A percentile compares a stretch with the other conserved stretches of the same genome.
Evolutionary conservation across 2,329 filamentous ascomycete genomes (phyloP).

Genomic region (Diplodia scrobiculata): DNA sequence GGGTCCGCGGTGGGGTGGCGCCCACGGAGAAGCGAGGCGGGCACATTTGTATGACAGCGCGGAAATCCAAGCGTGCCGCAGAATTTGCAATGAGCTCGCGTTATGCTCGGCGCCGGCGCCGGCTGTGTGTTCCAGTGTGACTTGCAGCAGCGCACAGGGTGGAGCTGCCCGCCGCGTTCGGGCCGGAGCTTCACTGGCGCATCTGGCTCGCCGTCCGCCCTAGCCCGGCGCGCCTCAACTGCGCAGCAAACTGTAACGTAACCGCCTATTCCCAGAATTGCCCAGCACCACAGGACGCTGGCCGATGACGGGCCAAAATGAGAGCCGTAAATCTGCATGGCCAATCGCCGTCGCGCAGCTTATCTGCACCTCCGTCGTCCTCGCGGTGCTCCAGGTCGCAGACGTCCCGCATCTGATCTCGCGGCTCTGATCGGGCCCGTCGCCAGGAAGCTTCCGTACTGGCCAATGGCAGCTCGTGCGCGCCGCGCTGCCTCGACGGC

Average conservation of each 20-base stretch:
- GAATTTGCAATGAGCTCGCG: conserved; percentile 25
- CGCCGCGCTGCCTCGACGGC: conserved; percentile 12
- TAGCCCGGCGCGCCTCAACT: conserved; percentile 25
- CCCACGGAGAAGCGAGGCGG: conserved; percentile 21
- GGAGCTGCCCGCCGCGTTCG: conserved; percentile 9
- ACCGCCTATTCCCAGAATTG: conserved; percentile 20
- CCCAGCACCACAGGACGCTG: conserved; percentile 13
- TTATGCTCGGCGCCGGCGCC: conserved; percentile 25
- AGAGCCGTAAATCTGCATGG: conserved; percentile 15
- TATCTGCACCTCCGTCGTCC: conserved; percentile 20
- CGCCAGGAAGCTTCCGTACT: conserved; percentile 9
- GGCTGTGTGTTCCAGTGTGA: neutral
- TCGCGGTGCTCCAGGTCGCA: conserved; percentile 14
- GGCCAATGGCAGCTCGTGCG: conserved; percentile 19
- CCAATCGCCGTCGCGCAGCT: conserved; percentile 25
- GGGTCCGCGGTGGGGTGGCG: conserved; percentile 20
- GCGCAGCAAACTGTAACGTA: conserved; percentile 29
- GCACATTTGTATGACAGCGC: conserved; percentile 25
- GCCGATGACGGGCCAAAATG: conserved; percentile 29
- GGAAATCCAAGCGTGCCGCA: conserved; percentile 19
- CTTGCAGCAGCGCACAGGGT: conserved; percentile 2
- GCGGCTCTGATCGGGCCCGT: conserved; percentile 27
- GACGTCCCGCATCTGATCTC: conserved; percentile 29
- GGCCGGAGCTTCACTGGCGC: conserved; percentile 14
- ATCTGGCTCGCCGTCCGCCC: conserved; percentile 8